Base-by-base conservation (phyloP, 805 yeast species). In the Peterozyma xylosa region DNA sequence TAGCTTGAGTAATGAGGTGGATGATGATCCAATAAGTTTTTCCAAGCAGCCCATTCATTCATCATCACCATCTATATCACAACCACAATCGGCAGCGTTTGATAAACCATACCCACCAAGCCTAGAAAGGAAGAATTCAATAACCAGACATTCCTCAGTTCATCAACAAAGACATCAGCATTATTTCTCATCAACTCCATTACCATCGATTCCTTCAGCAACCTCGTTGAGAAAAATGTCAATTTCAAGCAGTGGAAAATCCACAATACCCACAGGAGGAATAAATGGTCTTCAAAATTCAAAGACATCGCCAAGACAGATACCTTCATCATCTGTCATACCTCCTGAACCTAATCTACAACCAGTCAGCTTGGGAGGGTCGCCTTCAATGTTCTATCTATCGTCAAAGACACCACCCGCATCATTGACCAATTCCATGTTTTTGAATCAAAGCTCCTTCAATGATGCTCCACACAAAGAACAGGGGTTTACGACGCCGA, bases 321-420 rank as follows among this genome's bases (percentile, higher is more conserved):
- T 45, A n/a, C 47, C 47, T 17, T 15, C 30, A 9, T n/a, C 21
- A 11, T 15, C 40, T 11, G 32, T n/a, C 4, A 37, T 41, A 39
- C 47, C 47, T 10, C 47, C 47, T 16, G 47, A 45, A 38, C 47
- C 47, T 11, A 16, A 34, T 42, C 59, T 77, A 42, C 70, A 63
- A 37, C 80, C 82, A 2, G 67, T 71, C 0, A 73, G 79, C 4
- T 40, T 76, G 13, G 72, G 74, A 2, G 78, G 76, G 5, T 74
- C 80, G 0, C 82, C 82, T 1, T 74, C 80, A 4, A 57, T 74
- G 40, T 74, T 76, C 48, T 71, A 76, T 68, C 58, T 77, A 38
- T 64, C 70, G n/a, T 67, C 73, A 16, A 72, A 71, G 42, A 73
- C 81, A 0, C 81, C 81, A 1, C 80, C 81, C 14, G 51, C 50